phyloP scores from a whole-genome alignment of 768 basidiomycete genomes.

The Rhodotorula graminis region DNA sequence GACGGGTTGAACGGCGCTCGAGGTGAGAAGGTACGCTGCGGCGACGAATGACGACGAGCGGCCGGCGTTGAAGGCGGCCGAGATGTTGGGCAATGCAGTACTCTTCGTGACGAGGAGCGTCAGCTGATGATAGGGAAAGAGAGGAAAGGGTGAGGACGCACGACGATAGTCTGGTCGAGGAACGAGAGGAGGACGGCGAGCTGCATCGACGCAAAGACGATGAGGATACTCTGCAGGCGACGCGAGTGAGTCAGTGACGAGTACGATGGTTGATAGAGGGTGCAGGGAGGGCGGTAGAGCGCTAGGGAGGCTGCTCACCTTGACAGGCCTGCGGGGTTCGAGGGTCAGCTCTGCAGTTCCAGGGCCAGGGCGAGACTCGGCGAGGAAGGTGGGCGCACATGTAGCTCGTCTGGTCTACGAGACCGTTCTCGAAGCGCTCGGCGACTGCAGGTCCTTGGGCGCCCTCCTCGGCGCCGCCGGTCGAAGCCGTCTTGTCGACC shows the following conservation, averaged over 20 bases:
- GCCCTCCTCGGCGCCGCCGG: neutral
- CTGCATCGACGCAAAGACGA: slow-evolving; percentile 44
- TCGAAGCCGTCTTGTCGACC: neutral
- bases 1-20: slow-evolving; percentile 41
- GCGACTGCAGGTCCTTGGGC: neutral
- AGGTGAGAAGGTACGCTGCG: slow-evolving; percentile 48
- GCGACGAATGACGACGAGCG: slow-evolving; percentile 46
- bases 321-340: slow-evolving; percentile 8
- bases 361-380: neutral
- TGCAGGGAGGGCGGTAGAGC: no score
- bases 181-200: slow-evolving; percentile 45
- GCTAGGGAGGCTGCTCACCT: neutral
- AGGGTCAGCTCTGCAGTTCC: neutral
- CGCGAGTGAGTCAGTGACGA: no score
- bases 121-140: neutral
- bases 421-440: slow-evolving; percentile 9
- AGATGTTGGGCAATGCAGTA: slow-evolving; percentile 33
- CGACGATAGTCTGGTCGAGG: slow-evolving; percentile 50
- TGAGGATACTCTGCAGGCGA: slow-evolving; percentile 28
- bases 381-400: neutral
- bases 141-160: neutral
- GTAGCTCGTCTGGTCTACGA: slow-evolving; percentile 15
- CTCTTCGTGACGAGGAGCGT: neutral
- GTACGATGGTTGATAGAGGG: no score
- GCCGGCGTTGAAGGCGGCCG: slow-evolving; percentile 38